phyloP scores from a whole-genome alignment of 768 basidiomycete species.

The Pulveroboletus ravenelii region DNA sequence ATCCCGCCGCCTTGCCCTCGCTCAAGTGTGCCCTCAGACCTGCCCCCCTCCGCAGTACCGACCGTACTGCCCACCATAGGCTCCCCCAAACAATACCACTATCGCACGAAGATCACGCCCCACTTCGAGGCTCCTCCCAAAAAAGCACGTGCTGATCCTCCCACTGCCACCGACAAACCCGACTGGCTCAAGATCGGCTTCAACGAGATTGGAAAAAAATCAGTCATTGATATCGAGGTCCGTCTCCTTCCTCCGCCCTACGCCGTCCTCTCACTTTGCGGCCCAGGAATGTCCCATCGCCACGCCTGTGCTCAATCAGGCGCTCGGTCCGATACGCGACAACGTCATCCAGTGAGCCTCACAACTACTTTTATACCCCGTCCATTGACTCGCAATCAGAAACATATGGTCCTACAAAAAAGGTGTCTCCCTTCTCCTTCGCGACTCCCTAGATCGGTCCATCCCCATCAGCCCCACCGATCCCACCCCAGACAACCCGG shows the following conservation, averaged over 20 bases:
- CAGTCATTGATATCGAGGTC: conserved; percentile 90
- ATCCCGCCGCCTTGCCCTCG: conserved; percentile 25
- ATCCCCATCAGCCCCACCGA: conserved; percentile 21
- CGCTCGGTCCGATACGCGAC: conserved; percentile 54
- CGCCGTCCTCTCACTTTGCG: background rate
- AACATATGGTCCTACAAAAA: conserved; percentile 77
- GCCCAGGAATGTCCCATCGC: conserved; percentile 87
- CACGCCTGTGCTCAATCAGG: conserved; percentile 71
- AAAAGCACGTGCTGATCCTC: conserved; percentile 19
- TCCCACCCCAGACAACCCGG: conserved; percentile 35
- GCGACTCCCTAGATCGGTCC: conserved; percentile 63
- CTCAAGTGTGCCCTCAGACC: conserved; percentile 27
- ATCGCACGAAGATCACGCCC: conserved; percentile 96
- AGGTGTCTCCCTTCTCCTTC: conserved; percentile 85
- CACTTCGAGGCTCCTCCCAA: conserved; percentile 83
- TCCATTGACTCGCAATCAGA: conserved; percentile 36
- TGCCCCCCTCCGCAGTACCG: conserved; percentile 57
- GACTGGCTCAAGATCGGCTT: conserved; percentile 87
- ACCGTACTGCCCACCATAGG: conserved; percentile 66
- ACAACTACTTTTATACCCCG: background rate
- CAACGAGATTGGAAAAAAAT: conserved; percentile 68
- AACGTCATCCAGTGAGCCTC: conserved; percentile 60
- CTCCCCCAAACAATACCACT: conserved; percentile 84
- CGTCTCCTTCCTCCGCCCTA: background rate
- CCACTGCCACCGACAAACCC: conserved; percentile 33